phyloP scores from a whole-genome alignment of 2,329 filamentous ascomycete species.

The Acrodontium crateriforme region DNA sequence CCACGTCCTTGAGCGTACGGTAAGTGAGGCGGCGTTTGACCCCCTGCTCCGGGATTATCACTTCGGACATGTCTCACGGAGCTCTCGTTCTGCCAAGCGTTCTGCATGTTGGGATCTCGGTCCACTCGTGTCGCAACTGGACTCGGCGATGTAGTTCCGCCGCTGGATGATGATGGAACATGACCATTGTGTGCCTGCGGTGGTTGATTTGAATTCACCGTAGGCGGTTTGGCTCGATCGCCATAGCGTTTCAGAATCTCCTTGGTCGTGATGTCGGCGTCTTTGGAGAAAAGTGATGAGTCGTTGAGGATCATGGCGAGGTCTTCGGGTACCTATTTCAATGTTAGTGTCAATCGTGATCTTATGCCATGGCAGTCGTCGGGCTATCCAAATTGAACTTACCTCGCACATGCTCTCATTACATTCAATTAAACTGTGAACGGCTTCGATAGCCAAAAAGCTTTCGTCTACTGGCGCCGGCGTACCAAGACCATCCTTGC shows the following conservation, averaged over 20 bases:
- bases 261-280: conserved; percentile 83
- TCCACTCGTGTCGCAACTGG: conserved; percentile 59
- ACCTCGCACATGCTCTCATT: conserved; percentile 98
- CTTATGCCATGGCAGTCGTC: no score
- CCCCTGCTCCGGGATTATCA: conserved; percentile 11
- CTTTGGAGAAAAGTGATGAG: conserved; percentile 64
- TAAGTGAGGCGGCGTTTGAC: conserved; percentile 13
- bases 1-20: conserved; percentile 17
- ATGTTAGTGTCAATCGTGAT: conserved; percentile 15
- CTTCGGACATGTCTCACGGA: conserved; percentile 59
- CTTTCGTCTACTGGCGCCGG: conserved; percentile 63
- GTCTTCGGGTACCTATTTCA: conserved; percentile 83
- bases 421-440: conserved; percentile 78
- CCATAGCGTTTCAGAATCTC: conserved; percentile 92
- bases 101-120: conserved; percentile 61
- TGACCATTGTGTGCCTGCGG: not conserved
- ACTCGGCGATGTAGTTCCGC: conserved; percentile 24
- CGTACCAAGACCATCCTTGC: conserved; percentile 17
- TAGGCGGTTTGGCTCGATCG: conserved; percentile 54
- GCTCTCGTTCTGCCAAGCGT: conserved; percentile 66
- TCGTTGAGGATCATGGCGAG: conserved; percentile 77
- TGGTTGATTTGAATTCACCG: conserved; percentile 25
- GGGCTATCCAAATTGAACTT: no score
- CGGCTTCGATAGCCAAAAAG: conserved; percentile 84
- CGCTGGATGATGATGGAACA: conserved; percentile 7